Percentiles rank a stretch among this genome's conserved stretches.
phyloP scores from a whole-genome alignment of 768 basidiomycete genomes.

The Pleurotus giganteus region DNA sequence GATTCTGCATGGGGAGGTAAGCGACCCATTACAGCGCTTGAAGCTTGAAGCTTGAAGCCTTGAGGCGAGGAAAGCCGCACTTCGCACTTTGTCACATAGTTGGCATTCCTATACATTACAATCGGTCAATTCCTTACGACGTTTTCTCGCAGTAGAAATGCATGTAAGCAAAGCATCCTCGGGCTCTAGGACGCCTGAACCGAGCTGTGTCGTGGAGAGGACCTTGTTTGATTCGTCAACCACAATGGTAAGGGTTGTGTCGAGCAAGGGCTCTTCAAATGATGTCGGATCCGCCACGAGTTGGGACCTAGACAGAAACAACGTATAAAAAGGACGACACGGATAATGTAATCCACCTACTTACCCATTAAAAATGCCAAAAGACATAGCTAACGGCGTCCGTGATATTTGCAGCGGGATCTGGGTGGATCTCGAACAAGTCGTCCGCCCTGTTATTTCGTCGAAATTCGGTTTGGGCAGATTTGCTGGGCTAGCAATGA shows the following conservation, averaged over 20 bases:
- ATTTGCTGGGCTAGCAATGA: conserved; percentile 40
- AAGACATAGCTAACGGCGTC: conserved; percentile 54
- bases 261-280: conserved; percentile 87
- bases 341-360: conserved; percentile 28
- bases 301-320: conserved; percentile 43
- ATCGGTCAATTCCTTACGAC: conserved; percentile 13
- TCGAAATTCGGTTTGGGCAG: conserved; percentile 73
- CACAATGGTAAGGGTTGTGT: conserved; percentile 65
- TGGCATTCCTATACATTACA: background rate
- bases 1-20: no score
- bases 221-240: conserved; percentile 49
- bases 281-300: conserved; percentile 83
- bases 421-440: conserved; percentile 52
- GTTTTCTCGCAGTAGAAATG: conserved; percentile 22
- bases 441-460: conserved; percentile 60
- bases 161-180: conserved; percentile 24
- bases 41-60: no score
- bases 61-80: no score
- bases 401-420: conserved; percentile 46
- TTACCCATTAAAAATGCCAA: conserved; percentile 83
- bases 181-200: conserved; percentile 30
- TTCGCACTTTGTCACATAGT: no score
- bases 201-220: conserved; percentile 54
- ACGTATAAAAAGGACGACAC: background rate
- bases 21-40: no score